These are phyloP conservation scores for Candida sanyiensis DNA, from an alignment of 805 yeast genomes.

Conservation along the genomic window DNA sequence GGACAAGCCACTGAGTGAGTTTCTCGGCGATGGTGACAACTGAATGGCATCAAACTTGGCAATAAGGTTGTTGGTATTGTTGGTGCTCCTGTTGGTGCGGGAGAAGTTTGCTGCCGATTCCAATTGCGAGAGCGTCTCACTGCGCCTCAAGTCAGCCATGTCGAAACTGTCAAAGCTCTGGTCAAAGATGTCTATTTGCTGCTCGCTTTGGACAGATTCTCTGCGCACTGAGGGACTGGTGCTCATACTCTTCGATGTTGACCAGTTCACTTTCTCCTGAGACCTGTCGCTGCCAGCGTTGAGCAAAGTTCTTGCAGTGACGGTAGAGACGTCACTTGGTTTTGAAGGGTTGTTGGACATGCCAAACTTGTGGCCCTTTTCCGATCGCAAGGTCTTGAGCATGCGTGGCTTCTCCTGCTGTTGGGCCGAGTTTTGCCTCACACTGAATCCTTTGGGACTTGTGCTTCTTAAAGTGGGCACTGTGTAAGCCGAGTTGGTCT, in stretches of 20 bases:
- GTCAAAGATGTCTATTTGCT: slow-evolving; percentile 23
- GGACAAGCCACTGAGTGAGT: background rate
- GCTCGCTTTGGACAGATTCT: slow-evolving; percentile 12
- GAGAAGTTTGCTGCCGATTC: slow-evolving; percentile 23
- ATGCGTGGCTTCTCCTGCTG: slow-evolving; percentile 22
- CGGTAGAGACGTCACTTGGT: slow-evolving; percentile 22
- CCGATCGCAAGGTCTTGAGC: slow-evolving; percentile 31
- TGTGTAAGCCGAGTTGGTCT: slow-evolving; percentile 8
- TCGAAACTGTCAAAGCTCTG: slow-evolving; percentile 23
- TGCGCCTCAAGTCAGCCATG: slow-evolving; percentile 16
- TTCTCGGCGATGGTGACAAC: background rate
- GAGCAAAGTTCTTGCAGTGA: slow-evolving; percentile 23
- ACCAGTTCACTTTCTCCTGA: slow-evolving; percentile 14
- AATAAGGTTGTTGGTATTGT: background rate
- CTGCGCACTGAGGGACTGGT: slow-evolving; percentile 2
- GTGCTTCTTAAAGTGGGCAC: slow-evolving; percentile 22
- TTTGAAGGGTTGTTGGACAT: slow-evolving; percentile 11
- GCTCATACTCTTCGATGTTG: slow-evolving; percentile 21
- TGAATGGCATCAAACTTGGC: slow-evolving; percentile 9
- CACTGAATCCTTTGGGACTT: slow-evolving; percentile 25
- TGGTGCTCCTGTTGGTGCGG: slow-evolving; percentile 15
- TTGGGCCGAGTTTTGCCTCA: slow-evolving; percentile 18
- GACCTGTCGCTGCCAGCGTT: slow-evolving; percentile 4
- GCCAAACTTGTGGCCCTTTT: slow-evolving; percentile 17
- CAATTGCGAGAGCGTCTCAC: slow-evolving; percentile 22